Conservation (phyloP, 2,329 filamentous ascomycete genomes). For the Madurella mycetomatis region DNA sequence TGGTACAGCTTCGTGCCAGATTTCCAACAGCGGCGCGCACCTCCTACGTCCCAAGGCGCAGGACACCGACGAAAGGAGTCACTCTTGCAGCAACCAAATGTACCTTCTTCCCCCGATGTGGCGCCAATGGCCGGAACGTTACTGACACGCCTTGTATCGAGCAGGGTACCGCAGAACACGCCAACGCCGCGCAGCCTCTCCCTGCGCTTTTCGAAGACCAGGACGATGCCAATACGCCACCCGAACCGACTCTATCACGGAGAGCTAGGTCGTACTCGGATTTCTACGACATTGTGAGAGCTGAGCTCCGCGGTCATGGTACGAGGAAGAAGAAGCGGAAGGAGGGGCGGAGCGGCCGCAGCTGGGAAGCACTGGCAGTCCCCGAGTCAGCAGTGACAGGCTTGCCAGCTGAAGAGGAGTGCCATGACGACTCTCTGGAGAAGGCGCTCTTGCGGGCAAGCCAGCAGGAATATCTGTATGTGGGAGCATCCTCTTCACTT, state of each 20-base stretch:
- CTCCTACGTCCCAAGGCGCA: constrained; percentile 40
- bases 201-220: constrained; percentile 55
- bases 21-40: constrained; percentile 41
- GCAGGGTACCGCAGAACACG: constrained; percentile 51
- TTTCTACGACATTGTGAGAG: constrained; percentile 62
- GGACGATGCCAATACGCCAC: constrained; percentile 54
- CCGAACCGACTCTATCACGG: constrained; percentile 59
- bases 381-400: constrained; percentile 27
- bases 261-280: constrained; percentile 75
- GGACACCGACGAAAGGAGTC: constrained; percentile 65
- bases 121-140: neutral
- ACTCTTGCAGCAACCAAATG: constrained; percentile 63
- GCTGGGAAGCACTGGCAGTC: constrained; percentile 49
- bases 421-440: constrained; percentile 54
- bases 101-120: constrained; percentile 34
- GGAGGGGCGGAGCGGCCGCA: constrained; percentile 39
- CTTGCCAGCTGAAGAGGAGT: constrained; percentile 25
- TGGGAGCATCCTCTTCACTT: neutral
- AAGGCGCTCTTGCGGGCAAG: constrained; percentile 72
- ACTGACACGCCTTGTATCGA: constrained; percentile 13
- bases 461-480: constrained; percentile 78
- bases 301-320: constrained; percentile 51
- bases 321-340: constrained; percentile 36
- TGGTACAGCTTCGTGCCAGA: constrained; percentile 77
- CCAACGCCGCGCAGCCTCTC: constrained; percentile 52